phyloP scores from a whole-genome alignment of 192 early-diverging fungal species.

The Coemansia sp. region DNA sequence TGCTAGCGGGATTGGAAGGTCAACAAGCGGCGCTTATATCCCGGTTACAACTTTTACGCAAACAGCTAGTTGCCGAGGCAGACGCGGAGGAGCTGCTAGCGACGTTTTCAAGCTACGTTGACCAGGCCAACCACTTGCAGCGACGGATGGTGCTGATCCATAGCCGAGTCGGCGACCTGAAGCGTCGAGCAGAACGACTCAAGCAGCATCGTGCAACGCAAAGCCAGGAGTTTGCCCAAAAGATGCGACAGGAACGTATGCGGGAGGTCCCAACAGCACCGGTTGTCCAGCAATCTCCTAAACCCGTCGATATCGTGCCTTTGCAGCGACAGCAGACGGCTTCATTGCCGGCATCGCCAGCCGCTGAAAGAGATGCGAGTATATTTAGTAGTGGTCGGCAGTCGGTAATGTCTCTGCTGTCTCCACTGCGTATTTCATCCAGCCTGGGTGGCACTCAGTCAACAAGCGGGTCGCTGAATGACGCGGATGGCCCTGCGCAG shows the following conservation, averaged over 20 bases:
- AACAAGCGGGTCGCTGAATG: not conserved
- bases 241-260: slow-evolving; percentile 27
- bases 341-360: slow-evolving; percentile 3
- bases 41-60: slow-evolving; percentile 14
- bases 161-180: slow-evolving; percentile 26
- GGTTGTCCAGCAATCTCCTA: slow-evolving; percentile 4
- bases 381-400: not conserved
- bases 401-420: slow-evolving; percentile 4
- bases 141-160: slow-evolving; percentile 44
- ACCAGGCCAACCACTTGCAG: slow-evolving; percentile 32
- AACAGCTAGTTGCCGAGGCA: slow-evolving; percentile 14
- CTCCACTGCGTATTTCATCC: slow-evolving; percentile 8
- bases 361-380: too few relatives aligned
- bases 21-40: slow-evolving; percentile 28
- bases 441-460: not conserved
- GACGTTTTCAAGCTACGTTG: slow-evolving; percentile 38
- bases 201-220: slow-evolving; percentile 32
- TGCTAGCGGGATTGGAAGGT: slow-evolving; percentile 24
- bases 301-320: not conserved
- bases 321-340: slow-evolving; percentile 1
- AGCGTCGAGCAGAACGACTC: slow-evolving; percentile 37
- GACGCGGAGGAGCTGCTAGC: slow-evolving; percentile 25
- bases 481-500: not conserved
- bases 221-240: slow-evolving; percentile 25
- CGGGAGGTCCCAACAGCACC: slow-evolving; percentile 20